Evolutionary conservation across 78 protist genomes (phyloP).

Genomic region (Fonticula alba): DNA sequence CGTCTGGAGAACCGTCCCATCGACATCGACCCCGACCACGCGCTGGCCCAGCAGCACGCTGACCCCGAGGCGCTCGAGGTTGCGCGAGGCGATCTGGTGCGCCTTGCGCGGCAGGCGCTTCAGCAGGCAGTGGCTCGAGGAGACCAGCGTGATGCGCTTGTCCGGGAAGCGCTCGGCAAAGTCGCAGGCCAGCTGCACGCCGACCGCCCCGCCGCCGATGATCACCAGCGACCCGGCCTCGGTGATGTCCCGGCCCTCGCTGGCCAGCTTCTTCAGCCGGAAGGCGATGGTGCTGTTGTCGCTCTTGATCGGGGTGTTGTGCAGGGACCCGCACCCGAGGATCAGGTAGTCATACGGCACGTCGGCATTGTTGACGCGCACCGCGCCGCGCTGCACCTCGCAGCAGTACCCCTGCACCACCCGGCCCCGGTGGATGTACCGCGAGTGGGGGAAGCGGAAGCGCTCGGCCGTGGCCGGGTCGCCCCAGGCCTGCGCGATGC

Average conservation of each 20-base stretch:
- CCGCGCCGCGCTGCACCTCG: neutral
- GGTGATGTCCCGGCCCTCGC: neutral
- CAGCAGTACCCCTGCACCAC: neutral
- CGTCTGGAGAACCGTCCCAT: no score
- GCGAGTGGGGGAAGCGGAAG: neutral
- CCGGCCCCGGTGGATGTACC: neutral
- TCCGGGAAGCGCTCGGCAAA: neutral
- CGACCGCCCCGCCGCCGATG: slow-evolving; percentile 15
- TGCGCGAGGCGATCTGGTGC: neutral
- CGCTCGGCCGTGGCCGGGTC: neutral
- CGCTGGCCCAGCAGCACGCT: neutral
- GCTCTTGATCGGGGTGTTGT: neutral
- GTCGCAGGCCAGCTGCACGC: slow-evolving; percentile 17
- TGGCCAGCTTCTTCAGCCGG: neutral
- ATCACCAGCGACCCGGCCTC: slow-evolving; percentile 1
- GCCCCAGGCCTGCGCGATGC: neutral
- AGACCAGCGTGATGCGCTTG: neutral
- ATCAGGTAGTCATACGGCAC: slow-evolving; percentile 11
- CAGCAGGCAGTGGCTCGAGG: neutral
- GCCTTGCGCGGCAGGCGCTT: neutral
- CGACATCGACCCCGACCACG: neutral
- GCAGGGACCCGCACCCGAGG: neutral
- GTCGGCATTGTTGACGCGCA: neutral
- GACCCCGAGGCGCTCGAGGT: neutral
- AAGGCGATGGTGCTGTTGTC: neutral